Evolutionary conservation across 1,284 basidiomycete species (phyloP), one percentile per base, ranked within the genome.

Genomic region (Mycena citricolor): DNA sequence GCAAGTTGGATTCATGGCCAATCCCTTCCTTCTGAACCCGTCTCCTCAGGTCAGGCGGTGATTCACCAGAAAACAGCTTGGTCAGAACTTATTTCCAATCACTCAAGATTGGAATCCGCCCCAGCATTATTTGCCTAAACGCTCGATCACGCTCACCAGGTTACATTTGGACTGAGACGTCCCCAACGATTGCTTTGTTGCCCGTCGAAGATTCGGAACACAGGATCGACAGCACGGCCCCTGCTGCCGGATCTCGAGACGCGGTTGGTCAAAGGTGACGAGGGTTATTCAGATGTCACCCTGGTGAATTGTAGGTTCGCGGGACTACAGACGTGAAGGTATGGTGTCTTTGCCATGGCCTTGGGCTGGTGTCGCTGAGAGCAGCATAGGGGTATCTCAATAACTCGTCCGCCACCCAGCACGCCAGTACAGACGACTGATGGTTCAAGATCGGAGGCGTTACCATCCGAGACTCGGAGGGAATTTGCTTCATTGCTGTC

Each of bases 401-500:
- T 57, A 89, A 91, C 51, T 64, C 68, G 0, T 63, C 65, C 13
- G 88, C 89, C 5, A 92, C 87, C 0, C 62, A 63, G 10, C 72
- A 79, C 8, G 64, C 80, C 4, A 86, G 92, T 53, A 90, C 85
- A 0, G 60, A 67, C 1, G 82, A 87, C 47, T 75, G 78, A 3
- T 94, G 86, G 86, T 86, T 90, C 71, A 89, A 86, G 70, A 93
- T 86, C 0, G 86, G 86, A 0, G 86, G 89, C 59, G 70, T 88
- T 21, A 74, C 71, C 0, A 56, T 74, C 8, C 58, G 72, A 12
- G 81, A 86, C 51, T 57, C 60, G 2, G 79, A 89, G 1, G 90
- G 87, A 1, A 83, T 67, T 52, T 83, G 76, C 55, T 74, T 68
- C 36, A 49, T 49, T 8, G 47, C 44, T 1, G 85, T 87, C 57